These are phyloP conservation scores for Tagetes erecta DNA, from an alignment of 129 eudicot genomes.

Conservation along the genomic window DNA sequence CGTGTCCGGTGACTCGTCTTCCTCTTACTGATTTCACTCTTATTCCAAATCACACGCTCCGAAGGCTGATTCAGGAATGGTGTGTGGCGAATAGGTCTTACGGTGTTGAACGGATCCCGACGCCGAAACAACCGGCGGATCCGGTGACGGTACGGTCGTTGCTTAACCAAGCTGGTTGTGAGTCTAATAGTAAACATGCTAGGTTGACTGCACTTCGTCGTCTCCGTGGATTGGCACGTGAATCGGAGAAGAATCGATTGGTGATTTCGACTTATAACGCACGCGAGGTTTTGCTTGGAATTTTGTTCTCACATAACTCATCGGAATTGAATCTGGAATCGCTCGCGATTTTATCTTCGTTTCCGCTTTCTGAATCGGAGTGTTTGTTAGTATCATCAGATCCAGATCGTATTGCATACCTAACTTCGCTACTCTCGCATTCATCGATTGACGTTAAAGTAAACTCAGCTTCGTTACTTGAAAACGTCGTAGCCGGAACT, in stretches of 20 bases:
- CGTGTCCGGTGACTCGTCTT: conserved; percentile 82
- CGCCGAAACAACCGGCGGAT: conserved; percentile 95
- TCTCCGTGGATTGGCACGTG: conserved; percentile 74
- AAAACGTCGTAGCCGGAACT: conserved; percentile 66
- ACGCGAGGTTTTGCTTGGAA: conserved; percentile 45
- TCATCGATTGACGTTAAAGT: conserved; percentile 69
- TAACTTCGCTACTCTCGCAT: conserved; percentile 62
- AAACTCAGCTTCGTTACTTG: conserved; percentile 72
- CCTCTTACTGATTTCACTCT: conserved; percentile 60
- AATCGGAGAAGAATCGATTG: conserved; percentile 77
- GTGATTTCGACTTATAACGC: conserved; percentile 55
- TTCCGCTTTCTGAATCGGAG: conserved; percentile 62
- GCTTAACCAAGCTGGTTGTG: conserved; percentile 56
- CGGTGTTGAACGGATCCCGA: conserved; percentile 91
- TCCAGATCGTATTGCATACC: conserved; percentile 44
- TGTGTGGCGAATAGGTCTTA: conserved; percentile 74
- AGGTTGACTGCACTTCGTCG: conserved; percentile 64
- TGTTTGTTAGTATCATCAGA: conserved; percentile 54
- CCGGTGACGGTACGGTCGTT: conserved; percentile 65
- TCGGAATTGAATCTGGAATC: conserved; percentile 61
- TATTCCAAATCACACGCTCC: conserved; percentile 84
- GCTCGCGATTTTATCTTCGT: conserved; percentile 62
- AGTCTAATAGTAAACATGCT: conserved; percentile 39
- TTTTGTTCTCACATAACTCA: conserved; percentile 42
- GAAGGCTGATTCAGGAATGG: conserved; percentile 91